These are phyloP conservation scores for Harringtonia aguacate DNA, from an alignment of 2,329 filamentous ascomycete genomes.

Conservation along the genomic window DNA sequence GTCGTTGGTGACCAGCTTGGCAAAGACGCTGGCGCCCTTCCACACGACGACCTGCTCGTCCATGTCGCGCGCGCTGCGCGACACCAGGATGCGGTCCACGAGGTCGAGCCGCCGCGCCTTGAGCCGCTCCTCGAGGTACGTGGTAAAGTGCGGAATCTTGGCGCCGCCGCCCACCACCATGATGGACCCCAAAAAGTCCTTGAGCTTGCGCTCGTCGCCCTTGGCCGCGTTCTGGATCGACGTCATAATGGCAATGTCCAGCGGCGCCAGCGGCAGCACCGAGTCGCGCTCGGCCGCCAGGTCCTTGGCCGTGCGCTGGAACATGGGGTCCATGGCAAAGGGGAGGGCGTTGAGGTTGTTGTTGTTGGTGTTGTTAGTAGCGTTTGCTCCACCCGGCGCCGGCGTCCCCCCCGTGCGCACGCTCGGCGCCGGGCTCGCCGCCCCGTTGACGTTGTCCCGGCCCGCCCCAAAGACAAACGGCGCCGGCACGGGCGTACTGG, in stretches of 20 bases:
- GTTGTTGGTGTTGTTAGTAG: slow-evolving; percentile 3
- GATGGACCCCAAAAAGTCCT: slow-evolving; percentile 80
- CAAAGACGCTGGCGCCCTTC: slow-evolving; percentile 97
- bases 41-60: slow-evolving; percentile 95
- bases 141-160: slow-evolving; percentile 69
- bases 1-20: slow-evolving; percentile 83
- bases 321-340: slow-evolving; percentile 9
- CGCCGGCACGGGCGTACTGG: slow-evolving; percentile 53
- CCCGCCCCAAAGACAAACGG: slow-evolving; percentile 44
- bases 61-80: slow-evolving; percentile 74
- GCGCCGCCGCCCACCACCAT: slow-evolving; percentile 84
- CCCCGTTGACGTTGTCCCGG: slow-evolving; percentile 31
- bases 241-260: slow-evolving; percentile 83
- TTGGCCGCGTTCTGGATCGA: slow-evolving; percentile 80
- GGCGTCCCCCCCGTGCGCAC: slow-evolving; percentile 40
- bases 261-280: slow-evolving; percentile 69
- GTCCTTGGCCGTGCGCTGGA: slow-evolving; percentile 37
- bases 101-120: slow-evolving; percentile 54
- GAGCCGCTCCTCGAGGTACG: slow-evolving; percentile 74
- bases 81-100: slow-evolving; percentile 49
- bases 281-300: slow-evolving; percentile 64
- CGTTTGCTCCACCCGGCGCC: slow-evolving; percentile 20
- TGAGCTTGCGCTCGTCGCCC: slow-evolving; percentile 84
- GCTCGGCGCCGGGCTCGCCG: slow-evolving; percentile 41
- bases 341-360: slow-evolving; percentile 1